Evolutionary conservation across 2,329 filamentous ascomycete species (phyloP).

Genomic region (Tolypocladium amazonense): DNA sequence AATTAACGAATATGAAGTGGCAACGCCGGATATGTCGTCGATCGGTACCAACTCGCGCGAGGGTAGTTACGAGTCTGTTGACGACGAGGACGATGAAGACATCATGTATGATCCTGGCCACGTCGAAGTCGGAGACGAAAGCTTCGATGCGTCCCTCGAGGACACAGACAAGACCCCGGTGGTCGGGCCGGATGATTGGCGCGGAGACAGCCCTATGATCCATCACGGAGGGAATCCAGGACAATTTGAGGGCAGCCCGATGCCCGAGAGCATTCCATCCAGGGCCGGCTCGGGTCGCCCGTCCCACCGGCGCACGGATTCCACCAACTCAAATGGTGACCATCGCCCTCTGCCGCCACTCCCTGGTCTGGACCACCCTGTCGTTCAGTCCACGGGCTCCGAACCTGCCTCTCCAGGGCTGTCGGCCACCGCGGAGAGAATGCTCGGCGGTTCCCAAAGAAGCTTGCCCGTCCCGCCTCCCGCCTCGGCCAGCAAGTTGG

Average conservation of each 20-base stretch:
- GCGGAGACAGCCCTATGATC: constrained; percentile 52
- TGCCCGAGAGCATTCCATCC: constrained; percentile 40
- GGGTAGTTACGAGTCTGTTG: constrained; percentile 82
- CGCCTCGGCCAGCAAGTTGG: constrained; percentile 57
- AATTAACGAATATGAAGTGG: constrained; percentile 97
- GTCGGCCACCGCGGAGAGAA: constrained; percentile 61
- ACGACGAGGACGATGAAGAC: constrained; percentile 62
- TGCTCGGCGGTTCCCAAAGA: constrained; percentile 49
- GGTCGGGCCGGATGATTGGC: constrained; percentile 95
- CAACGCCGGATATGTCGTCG: constrained; percentile 90
- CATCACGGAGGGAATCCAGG: constrained; percentile 12
- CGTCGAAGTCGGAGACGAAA: constrained; percentile 54
- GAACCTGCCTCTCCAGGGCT: constrained; percentile 50
- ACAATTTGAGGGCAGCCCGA: constrained; percentile 57
- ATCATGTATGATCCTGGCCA: constrained; percentile 41
- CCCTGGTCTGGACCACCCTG: constrained; percentile 45
- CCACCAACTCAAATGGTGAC: constrained; percentile 67
- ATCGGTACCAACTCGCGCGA: constrained; percentile 82
- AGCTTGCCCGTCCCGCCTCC: constrained; percentile 65
- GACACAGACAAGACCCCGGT: constrained; percentile 96
- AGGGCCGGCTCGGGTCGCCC: constrained; percentile 37
- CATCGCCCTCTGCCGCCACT: constrained; percentile 80
- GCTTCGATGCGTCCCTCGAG: constrained; percentile 90
- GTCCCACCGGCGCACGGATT: constrained; percentile 55
- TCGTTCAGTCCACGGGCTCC: constrained; percentile 32